Base-by-base conservation (phyloP, 1,139 yeast genomes). In the Yamadazyma taylorii region DNA sequence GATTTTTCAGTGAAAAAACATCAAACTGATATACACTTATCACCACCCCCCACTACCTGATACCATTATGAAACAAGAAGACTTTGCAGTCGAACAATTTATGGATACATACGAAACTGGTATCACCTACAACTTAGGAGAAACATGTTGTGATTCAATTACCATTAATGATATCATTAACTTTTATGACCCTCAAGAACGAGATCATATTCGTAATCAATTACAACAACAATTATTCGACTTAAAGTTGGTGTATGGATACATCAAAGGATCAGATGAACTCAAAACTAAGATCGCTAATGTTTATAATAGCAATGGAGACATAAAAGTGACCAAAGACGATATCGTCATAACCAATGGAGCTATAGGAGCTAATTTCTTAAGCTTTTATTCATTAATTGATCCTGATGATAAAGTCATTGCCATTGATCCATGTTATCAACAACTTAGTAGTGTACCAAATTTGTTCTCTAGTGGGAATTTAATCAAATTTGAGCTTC, bases 311-410 rank as follows among this genome's bases (percentile, higher is more conserved):
- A 56, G 51, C n/a, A 53, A 56, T 4, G 38, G 33, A 11, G 47
- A 51, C 9, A 43, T 48, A 30, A 40, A 40, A n/a, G 41, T 68
- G 12, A 40, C 41, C 3, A 36, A 47, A 1, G 66, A 66, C 2
- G 53, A 74, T 38, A 66, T 78, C 15, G 63, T 77, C 13, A 53
- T 76, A 23, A 72, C 81, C 17, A 75, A 76, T 49, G 83, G 83
- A 12, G 81, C 81, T 4, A 78, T 78, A 52, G 82, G 78, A 3
- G 82, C 75, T 32, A 78, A 78, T 47, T 78, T 75, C 46, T 58
- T 77, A 34, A 48, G 66, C 1, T 66, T 72, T 45, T 76, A 75
- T 47, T 57, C 77, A 1, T 43, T 77, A n/a, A 66, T 72, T 2
- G 67, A 68, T 23, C 63, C 68, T 3, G 72, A 66, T 2, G 81